Percentiles rank a stretch among this genome's conserved stretches.
phyloP scores from a whole-genome alignment of 2,329 filamentous ascomycete genomes.

The Colletotrichum sp. region DNA sequence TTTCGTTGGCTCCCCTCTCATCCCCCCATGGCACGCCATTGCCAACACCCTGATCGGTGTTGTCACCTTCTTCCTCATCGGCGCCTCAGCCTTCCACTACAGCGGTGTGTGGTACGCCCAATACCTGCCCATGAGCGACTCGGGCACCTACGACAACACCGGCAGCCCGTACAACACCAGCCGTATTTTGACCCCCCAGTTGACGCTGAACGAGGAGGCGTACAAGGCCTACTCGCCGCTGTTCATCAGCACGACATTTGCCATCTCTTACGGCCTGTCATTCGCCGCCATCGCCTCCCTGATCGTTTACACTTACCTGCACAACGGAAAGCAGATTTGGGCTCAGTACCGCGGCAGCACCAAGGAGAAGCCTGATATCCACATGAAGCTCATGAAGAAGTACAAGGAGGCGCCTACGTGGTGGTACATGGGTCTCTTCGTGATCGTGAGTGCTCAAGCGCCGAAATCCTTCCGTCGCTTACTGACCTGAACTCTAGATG shows the following conservation, averaged over 20 bases:
- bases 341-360: constrained; percentile 64
- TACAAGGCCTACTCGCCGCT: constrained; percentile 72
- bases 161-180: constrained; percentile 68
- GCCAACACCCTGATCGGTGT: constrained; percentile 75
- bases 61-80: constrained; percentile 67
- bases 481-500: constrained; percentile 41
- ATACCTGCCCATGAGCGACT: constrained; percentile 73
- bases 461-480: background rate
- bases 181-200: constrained; percentile 64
- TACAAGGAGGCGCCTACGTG: constrained; percentile 67
- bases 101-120: constrained; percentile 67
- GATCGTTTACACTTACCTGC: constrained; percentile 70
- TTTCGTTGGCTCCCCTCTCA: constrained; percentile 70
- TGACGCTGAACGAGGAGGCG: constrained; percentile 65
- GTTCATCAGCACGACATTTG: constrained; percentile 75
- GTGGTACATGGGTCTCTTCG: constrained; percentile 68
- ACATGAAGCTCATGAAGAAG: constrained; percentile 68
- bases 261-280: constrained; percentile 71
- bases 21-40: constrained; percentile 76
- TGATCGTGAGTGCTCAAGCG: constrained; percentile 44
- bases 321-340: constrained; percentile 72
- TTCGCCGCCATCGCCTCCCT: constrained; percentile 75
- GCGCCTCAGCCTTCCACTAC: constrained; percentile 67
- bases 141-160: constrained; percentile 74
- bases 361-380: constrained; percentile 65